A percentile compares a stretch with the other conserved stretches of the same genome.
phyloP scores from a whole-genome alignment of 208 protist genomes.

The Chromosphaera perkinsii region DNA sequence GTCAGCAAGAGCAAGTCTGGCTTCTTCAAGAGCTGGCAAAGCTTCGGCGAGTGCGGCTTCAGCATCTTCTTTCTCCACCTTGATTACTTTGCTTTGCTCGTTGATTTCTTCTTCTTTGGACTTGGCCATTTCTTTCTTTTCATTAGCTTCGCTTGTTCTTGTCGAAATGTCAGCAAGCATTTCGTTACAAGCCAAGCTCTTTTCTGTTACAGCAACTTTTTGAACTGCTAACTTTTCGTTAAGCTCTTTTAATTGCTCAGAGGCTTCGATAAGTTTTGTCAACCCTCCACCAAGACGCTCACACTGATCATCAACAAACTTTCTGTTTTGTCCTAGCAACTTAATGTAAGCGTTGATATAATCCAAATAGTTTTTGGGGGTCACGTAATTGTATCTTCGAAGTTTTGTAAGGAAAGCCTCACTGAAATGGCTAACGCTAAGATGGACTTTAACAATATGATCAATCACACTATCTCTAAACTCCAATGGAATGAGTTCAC shows the following conservation, averaged over 20 bases:
- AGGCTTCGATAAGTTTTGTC: too few relatives aligned
- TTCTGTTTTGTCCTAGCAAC: too few relatives aligned
- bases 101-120: slow-evolving; percentile 50
- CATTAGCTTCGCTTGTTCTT: slow-evolving; percentile 34
- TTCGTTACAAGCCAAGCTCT: slow-evolving; percentile 81
- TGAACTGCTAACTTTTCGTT: slow-evolving; percentile 84
- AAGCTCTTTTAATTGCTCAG: slow-evolving; percentile 86
- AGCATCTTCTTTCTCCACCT: slow-evolving; percentile 64
- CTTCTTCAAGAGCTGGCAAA: slow-evolving; percentile 83
- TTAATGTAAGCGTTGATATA: too few relatives aligned
- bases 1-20: slow-evolving; percentile 88
- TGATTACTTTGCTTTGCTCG: slow-evolving; percentile 35
- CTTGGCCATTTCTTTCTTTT: slow-evolving; percentile 43
- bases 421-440: too few relatives aligned
- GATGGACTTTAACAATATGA: too few relatives aligned
- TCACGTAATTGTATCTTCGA: too few relatives aligned
- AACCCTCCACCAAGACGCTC: too few relatives aligned
- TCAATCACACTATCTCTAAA: too few relatives aligned
- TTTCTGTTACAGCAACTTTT: slow-evolving; percentile 83
- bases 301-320: too few relatives aligned
- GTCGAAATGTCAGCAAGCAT: slow-evolving; percentile 56
- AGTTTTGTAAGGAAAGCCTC: too few relatives aligned
- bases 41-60: slow-evolving; percentile 83
- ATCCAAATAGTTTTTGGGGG: too few relatives aligned
- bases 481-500: too few relatives aligned